A percentile compares a stretch with the other conserved stretches of the same genome.
These are phyloP conservation scores for Leccinum fuscescens DNA, from an alignment of 1,284 basidiomycete genomes.

Conservation along the genomic window DNA sequence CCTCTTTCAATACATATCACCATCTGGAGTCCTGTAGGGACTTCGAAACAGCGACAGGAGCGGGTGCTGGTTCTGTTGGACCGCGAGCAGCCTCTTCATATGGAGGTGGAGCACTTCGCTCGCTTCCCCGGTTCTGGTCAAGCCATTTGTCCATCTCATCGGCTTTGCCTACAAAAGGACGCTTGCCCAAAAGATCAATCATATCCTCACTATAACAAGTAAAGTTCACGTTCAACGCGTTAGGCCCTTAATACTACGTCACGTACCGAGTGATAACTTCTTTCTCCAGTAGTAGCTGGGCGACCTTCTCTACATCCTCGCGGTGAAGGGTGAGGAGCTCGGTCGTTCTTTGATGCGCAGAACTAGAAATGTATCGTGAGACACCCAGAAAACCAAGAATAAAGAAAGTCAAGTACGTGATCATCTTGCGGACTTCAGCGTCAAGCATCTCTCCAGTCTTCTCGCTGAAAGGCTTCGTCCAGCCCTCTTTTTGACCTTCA, in stretches of 20 bases:
- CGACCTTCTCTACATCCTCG: slow-evolving; percentile 93
- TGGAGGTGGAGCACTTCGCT: slow-evolving; percentile 57
- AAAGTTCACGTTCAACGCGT: not conserved
- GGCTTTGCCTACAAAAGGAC: slow-evolving; percentile 74
- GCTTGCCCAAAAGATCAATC: slow-evolving; percentile 80
- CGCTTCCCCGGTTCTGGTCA: slow-evolving; percentile 63
- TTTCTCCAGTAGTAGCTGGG: slow-evolving; percentile 85
- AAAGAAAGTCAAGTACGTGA: slow-evolving; percentile 52
- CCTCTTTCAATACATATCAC: slow-evolving; percentile 7
- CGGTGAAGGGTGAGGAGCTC: slow-evolving; percentile 81
- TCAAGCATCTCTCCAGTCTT: slow-evolving; percentile 95
- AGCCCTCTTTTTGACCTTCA: slow-evolving; percentile 80
- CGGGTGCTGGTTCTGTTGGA: slow-evolving; percentile 44
- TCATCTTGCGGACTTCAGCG: slow-evolving; percentile 92
- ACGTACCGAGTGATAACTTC: slow-evolving; percentile 89
- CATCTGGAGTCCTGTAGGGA: slow-evolving; percentile 32
- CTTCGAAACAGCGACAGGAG: slow-evolving; percentile 51
- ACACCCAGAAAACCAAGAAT: not conserved
- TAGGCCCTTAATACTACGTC: slow-evolving; percentile 11
- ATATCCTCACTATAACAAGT: slow-evolving; percentile 69
- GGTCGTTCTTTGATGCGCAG: slow-evolving; percentile 84
- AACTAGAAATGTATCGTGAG: slow-evolving; percentile 38
- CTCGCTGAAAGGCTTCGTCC: slow-evolving; percentile 98
- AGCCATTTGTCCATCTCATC: slow-evolving; percentile 96
- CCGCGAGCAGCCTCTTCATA: slow-evolving; percentile 46